phyloP scores from a whole-genome alignment of 768 basidiomycete genomes.

The Harrya chromipes region DNA sequence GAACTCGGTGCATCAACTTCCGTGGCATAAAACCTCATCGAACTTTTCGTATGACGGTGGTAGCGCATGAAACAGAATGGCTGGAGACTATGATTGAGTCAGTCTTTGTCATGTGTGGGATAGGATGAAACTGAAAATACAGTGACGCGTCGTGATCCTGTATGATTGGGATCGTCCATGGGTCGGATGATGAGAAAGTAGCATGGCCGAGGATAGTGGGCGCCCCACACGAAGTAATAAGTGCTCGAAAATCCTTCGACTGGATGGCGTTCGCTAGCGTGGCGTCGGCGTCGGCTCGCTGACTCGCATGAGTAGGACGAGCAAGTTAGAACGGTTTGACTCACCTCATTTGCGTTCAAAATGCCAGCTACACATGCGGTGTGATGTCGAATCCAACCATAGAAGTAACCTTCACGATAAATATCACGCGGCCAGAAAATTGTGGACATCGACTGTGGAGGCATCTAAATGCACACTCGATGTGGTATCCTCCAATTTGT shows the following conservation, averaged over 20 bases:
- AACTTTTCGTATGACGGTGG: conserved; percentile 47
- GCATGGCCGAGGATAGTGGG: conserved; percentile 32
- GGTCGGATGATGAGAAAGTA: conserved; percentile 14
- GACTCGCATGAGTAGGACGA: conserved; percentile 1
- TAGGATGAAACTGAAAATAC: conserved; percentile 7
- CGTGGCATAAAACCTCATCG: conserved; percentile 65
- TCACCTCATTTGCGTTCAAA: conserved; percentile 35
- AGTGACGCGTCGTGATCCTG: conserved; percentile 30
- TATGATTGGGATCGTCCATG: conserved; percentile 26
- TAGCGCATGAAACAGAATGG: conserved; percentile 45
- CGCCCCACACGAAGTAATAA: conserved; percentile 15
- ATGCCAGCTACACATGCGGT: conserved; percentile 52
- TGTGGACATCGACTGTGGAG: conserved; percentile 28
- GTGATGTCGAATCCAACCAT: conserved; percentile 53
- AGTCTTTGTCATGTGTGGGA: conserved; percentile 3
- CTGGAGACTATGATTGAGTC: conserved; percentile 7
- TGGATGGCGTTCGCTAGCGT: conserved; percentile 11
- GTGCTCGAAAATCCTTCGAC: conserved; percentile 16
- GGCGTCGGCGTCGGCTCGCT: conserved; percentile 17
- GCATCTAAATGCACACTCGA: too few species aligned
- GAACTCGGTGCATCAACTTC: conserved; percentile 32
- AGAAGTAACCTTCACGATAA: conserved; percentile 46
- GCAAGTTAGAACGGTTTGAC: conserved; percentile 1
- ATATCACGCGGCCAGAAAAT: conserved; percentile 62
- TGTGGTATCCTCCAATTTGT: too few species aligned